Percentiles rank a stretch among this genome's conserved stretches.
These are phyloP conservation scores for Chaetoscypha palmicola DNA, from an alignment of 2,329 filamentous ascomycete genomes.

Conservation along the genomic window DNA sequence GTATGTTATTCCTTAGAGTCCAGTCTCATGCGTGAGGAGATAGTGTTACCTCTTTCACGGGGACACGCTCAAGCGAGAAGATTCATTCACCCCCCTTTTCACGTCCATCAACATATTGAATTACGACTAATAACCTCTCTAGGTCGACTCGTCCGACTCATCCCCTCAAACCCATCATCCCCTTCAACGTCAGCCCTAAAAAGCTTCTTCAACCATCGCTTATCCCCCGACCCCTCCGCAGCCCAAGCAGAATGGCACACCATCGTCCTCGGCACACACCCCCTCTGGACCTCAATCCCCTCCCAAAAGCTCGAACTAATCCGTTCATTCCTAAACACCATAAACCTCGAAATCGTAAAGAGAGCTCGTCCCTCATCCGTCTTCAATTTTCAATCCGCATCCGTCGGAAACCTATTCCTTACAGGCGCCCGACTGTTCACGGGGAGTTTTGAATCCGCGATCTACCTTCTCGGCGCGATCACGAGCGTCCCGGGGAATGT, in stretches of 20 bases:
- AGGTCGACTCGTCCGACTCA: conserved; percentile 86
- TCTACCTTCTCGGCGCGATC: conserved; percentile 81
- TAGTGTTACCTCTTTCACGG: too few relatives aligned
- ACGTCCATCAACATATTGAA: background rate
- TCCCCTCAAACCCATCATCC: conserved; percentile 56
- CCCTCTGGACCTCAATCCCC: conserved; percentile 65
- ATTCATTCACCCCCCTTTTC: conserved; percentile 1
- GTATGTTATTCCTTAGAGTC: conserved; percentile 38
- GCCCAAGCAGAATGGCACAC: conserved; percentile 80
- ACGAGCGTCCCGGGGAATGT: conserved; percentile 74
- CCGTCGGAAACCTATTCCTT: conserved; percentile 72
- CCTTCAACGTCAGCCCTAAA: conserved; percentile 69
- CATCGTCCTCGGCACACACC: conserved; percentile 76
- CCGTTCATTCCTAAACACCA: conserved; percentile 66
- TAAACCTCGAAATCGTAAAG: conserved; percentile 74
- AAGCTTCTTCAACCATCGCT: conserved; percentile 77
- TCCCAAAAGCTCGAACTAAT: conserved; percentile 71
- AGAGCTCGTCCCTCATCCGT: conserved; percentile 63
- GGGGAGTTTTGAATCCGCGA: conserved; percentile 84
- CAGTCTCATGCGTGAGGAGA: too few relatives aligned
- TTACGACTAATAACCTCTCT: conserved; percentile 1
- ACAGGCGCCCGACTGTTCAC: conserved; percentile 85
- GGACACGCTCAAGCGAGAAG: too few relatives aligned
- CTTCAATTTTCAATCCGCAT: conserved; percentile 71
- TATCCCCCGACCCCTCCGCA: conserved; percentile 52